A percentile compares a stretch with the other conserved stretches of the same genome.
phyloP scores from a whole-genome alignment of 176 grass and related monocot species.

The Poa pratensis region DNA sequence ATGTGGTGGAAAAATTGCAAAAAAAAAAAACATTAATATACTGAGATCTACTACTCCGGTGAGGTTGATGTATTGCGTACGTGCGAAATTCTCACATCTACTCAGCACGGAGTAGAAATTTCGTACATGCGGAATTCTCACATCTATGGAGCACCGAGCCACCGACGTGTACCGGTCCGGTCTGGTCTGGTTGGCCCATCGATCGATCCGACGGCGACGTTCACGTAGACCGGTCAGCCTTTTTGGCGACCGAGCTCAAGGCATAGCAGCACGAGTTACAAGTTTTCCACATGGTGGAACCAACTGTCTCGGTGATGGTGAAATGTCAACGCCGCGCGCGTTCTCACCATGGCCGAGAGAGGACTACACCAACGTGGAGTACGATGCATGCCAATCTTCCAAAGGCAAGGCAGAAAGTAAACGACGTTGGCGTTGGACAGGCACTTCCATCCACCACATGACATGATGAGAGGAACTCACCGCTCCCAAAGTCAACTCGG shows the following conservation, averaged over 20 bases:
- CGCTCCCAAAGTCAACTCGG: constrained; percentile 28
- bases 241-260: neutral
- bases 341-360: constrained; percentile 6
- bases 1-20: no score
- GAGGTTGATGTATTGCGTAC: no score
- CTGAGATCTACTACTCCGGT: no score
- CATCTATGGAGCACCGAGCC: neutral
- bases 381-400: neutral
- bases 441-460: neutral
- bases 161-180: constrained; percentile 15
- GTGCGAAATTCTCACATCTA: no score
- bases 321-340: constrained; percentile 46
- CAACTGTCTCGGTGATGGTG: constrained; percentile 18
- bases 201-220: constrained; percentile 26
- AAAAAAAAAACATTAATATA: no score
- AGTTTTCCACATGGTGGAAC: constrained; percentile 38
- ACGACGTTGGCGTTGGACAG: constrained; percentile 39
- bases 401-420: constrained; percentile 26
- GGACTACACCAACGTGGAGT: constrained; percentile 7
- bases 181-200: constrained; percentile 7
- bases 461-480: neutral
- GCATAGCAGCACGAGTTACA: constrained; percentile 9
- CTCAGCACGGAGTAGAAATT: no score
- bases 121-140: neutral
- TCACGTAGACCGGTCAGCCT: constrained; percentile 34